Base-by-base conservation (phyloP, 1,284 basidiomycete species). In the Ceratobasidium sp. region DNA sequence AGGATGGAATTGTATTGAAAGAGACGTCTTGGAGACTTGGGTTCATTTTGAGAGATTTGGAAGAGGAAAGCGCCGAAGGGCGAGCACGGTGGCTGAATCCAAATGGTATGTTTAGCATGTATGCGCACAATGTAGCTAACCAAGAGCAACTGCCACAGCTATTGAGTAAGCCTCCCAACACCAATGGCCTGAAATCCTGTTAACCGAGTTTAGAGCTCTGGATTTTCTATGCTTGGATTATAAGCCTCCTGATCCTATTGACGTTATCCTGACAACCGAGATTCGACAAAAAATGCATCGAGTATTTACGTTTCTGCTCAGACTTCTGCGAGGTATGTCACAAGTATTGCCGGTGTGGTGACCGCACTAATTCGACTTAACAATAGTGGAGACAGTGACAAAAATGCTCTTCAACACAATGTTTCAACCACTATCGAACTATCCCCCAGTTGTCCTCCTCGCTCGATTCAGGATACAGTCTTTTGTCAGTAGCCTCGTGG, bases 211-310 rank as follows among this genome's bases (percentile, higher is more conserved):
- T 75, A 64, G 92, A 80, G 92, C 94, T 8, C 80, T 96, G 46
- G 94, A 96, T 80, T 96, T 95, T 77, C 80, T 96, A 18, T 93
- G 92, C 78, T 88, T 96, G 82, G 88, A 93, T 74, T 96, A 96
- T 80, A 90, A 90, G 75, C 89, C 92, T 14, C 92, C 93, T 0
- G 83, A 84, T 26, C 86, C 92, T 0, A 81, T 96, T 45, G 86
- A 88, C 57, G 83, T 89, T 9, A 78, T 96, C 8, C 89, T 96
- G 39, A 88, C 92, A 0, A 81, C 85, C 0, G 83, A 86, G 1
- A 85, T 92, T 43, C 80, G 94, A 43, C 88, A 86, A n/a, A 95
- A 94, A 79, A 96, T 95, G 78, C 92, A 94, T 76, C 82, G 89
- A 32, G 82, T 94, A 71, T 93, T 94, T 78, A 85, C 90, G 0